phyloP scores from a whole-genome alignment of 2,329 filamentous ascomycete genomes.

The Aspergillus alliaceus region DNA sequence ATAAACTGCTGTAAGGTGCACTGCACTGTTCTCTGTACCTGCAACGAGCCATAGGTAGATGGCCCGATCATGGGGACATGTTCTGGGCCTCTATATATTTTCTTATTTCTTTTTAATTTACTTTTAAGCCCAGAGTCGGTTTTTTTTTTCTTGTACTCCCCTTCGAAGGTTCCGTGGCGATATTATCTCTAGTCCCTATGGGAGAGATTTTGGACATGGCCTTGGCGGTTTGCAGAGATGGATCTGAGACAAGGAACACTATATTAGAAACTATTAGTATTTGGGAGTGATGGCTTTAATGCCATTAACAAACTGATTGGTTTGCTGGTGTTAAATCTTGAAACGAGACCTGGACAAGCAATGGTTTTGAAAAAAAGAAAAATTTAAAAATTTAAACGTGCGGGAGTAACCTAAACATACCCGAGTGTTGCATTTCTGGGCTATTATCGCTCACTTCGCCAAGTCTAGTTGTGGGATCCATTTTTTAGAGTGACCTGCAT shows the following conservation, averaged over 20 bases:
- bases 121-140: too few relatives aligned
- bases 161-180: too few relatives aligned
- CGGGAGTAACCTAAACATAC: not conserved
- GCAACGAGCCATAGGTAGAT: not conserved
- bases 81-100: not conserved
- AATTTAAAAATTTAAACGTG: not conserved
- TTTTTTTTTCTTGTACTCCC: not conserved
- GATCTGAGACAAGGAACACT: too few relatives aligned
- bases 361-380: not conserved
- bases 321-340: not conserved
- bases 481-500: not conserved
- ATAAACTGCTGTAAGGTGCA: not conserved
- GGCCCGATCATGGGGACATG: not conserved
- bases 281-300: too few relatives aligned
- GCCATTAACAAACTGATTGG: conserved; percentile 1
- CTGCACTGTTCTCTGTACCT: not conserved
- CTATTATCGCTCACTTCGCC: not conserved
- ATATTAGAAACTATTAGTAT: too few relatives aligned
- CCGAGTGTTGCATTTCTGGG: not conserved
- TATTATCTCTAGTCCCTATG: too few relatives aligned
- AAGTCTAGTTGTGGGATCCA: not conserved
- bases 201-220: too few relatives aligned
- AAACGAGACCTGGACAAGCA: not conserved
- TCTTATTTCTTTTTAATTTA: not conserved
- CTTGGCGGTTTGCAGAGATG: too few relatives aligned